Conservation (phyloP, 1,284 basidiomycete genomes). For the Marasmius sp. region DNA sequence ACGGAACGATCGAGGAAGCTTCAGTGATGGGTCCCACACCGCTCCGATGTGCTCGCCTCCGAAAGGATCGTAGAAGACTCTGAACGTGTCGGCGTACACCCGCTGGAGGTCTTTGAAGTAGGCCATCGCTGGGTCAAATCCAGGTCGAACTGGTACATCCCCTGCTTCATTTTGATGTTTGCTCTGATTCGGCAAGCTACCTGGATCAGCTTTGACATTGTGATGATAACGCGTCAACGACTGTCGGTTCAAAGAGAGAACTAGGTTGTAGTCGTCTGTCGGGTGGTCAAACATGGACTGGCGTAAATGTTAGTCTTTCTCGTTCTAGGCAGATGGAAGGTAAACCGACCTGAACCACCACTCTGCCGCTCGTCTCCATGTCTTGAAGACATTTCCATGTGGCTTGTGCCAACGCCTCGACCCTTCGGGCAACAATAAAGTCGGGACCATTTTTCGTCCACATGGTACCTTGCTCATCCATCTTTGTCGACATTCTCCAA, state of each 20-base stretch:
- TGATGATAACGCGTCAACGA: conserved; percentile 76
- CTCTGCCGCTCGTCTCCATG: conserved; percentile 40
- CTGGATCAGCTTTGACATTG: conserved; percentile 51
- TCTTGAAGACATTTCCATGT: conserved; percentile 52
- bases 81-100: conserved; percentile 77
- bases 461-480: conserved; percentile 71
- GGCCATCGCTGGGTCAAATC: conserved; percentile 79
- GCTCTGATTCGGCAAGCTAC: conserved; percentile 41
- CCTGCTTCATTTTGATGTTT: conserved; percentile 49
- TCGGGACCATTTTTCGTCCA: conserved; percentile 76
- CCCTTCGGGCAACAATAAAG: conserved; percentile 67
- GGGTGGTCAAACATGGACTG: conserved; percentile 86
- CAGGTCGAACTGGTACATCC: conserved; percentile 45
- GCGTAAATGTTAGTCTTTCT: conserved; percentile 9
- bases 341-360: conserved; percentile 52
- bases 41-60: conserved; percentile 83
- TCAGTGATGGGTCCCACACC: conserved; percentile 82
- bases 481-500: conserved; percentile 84
- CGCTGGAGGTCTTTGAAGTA: conserved; percentile 73
- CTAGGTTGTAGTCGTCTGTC: conserved; percentile 81
- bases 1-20: conserved; percentile 65
- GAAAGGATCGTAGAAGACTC: conserved; percentile 83
- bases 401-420: conserved; percentile 72
- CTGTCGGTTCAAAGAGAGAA: conserved; percentile 72
- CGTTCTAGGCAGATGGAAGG: background rate